A percentile compares a stretch with the other conserved stretches of the same genome.
These are phyloP conservation scores for Primulina huaijiensis DNA, from an alignment of 257 asterid species.

Conservation along the genomic window DNA sequence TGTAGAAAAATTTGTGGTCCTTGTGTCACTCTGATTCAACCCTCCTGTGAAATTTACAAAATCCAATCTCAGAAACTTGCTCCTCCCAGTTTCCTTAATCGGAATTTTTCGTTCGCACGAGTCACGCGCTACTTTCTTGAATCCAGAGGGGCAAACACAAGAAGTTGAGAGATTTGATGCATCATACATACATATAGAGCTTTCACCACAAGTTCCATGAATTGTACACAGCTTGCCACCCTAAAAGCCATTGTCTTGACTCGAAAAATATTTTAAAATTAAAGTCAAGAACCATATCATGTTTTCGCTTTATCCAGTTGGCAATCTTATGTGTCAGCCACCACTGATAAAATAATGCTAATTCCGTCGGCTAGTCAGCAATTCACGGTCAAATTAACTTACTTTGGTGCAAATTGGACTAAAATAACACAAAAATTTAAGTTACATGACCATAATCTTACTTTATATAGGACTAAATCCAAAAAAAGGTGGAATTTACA, in stretches of 20 bases:
- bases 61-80: conserved; percentile 57
- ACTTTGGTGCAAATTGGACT: too few species aligned
- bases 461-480: too few species aligned
- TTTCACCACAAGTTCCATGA: conserved; percentile 64
- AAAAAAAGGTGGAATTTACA: too few species aligned
- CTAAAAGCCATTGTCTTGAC: conserved; percentile 43
- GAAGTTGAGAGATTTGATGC: conserved; percentile 42
- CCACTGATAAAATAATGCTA: too few species aligned
- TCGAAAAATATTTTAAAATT: not conserved
- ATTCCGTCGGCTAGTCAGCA: too few species aligned
- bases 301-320: too few species aligned
- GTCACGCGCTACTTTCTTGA: conserved; percentile 19
- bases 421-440: too few species aligned
- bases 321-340: too few species aligned
- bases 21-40: conserved; percentile 41
- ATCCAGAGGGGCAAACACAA: conserved; percentile 85
- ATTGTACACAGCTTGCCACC: conserved; percentile 70
- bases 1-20: conserved; percentile 32
- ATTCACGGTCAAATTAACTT: too few species aligned
- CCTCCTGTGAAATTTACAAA: conserved; percentile 66
- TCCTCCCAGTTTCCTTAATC: conserved; percentile 29
- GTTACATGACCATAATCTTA: too few species aligned
- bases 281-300: too few species aligned
- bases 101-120: conserved; percentile 46
- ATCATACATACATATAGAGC: conserved; percentile 61